A percentile compares a stretch with the other conserved stretches of the same genome.
Evolutionary conservation across 2,329 filamentous ascomycete species (phyloP).

Genomic region (Annulohypoxylon truncatum): DNA sequence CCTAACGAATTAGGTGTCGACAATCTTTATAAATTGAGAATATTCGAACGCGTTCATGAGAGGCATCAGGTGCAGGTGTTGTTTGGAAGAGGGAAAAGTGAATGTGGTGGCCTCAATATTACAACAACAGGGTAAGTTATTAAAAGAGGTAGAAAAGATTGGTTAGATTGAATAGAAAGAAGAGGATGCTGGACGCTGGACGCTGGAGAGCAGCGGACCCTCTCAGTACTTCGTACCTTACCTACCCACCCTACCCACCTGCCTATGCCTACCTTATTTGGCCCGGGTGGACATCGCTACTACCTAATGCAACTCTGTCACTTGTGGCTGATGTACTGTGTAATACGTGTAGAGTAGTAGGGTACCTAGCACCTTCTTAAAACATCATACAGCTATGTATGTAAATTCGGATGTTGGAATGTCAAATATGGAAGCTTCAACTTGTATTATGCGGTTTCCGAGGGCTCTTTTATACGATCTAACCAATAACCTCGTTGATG

Average conservation of each 20-base stretch:
- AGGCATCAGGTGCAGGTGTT: slow-evolving; percentile 12
- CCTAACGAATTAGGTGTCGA: slow-evolving; percentile 29
- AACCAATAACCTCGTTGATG: background rate
- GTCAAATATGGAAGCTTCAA: background rate
- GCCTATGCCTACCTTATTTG: slow-evolving; percentile 4
- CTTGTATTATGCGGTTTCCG: background rate
- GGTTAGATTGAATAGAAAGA: slow-evolving; percentile 2
- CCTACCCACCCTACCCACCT: background rate
- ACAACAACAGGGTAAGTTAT: slow-evolving; percentile 28
- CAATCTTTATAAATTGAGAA: slow-evolving; percentile 22
- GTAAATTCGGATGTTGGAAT: background rate
- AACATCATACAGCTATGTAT: background rate
- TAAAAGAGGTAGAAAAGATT: slow-evolving; percentile 9
- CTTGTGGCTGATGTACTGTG: slow-evolving; percentile 22
- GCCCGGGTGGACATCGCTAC: slow-evolving; percentile 4
- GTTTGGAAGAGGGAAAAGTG: slow-evolving; percentile 4
- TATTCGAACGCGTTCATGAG: slow-evolving; percentile 23
- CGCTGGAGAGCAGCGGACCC: background rate
- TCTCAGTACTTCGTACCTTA: slow-evolving; percentile 4
- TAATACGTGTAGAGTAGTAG: background rate
- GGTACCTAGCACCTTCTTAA: no score
- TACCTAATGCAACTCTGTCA: slow-evolving; percentile 12
- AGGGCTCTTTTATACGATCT: background rate
- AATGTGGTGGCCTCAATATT: slow-evolving; percentile 34
- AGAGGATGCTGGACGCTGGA: no score